Base-by-base conservation (phyloP, 139 green algal species). In the Closterium sp. region DNA sequence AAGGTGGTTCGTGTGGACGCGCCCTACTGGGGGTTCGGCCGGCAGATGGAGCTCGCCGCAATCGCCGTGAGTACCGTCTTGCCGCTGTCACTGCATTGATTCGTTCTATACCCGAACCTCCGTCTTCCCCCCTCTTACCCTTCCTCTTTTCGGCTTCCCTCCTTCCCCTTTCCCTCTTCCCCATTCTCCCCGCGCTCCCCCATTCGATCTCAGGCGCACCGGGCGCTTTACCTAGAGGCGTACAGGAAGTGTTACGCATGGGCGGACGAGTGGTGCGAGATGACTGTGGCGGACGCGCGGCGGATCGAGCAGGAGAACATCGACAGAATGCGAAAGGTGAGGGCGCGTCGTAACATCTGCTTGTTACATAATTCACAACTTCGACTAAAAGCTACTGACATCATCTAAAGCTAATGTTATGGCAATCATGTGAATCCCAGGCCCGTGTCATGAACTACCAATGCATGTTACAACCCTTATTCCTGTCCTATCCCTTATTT, bases 21-120 rank as follows among this genome's bases (percentile, higher is more conserved):
- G 1, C 92, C 92, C 24, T 94, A 94, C n/a, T 94, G 70, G 62
- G 92, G 92, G 90, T 93, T 94, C 13, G 89, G 92, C 79, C 6
- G 4, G n/a, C 31, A 34, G 9, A 27, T 93, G 24, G 91, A 93
- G 70, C 50, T 89, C 86, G 17, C 17, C 19, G 86, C 19, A 70
- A 21, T 34, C 86, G 86, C 86, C 19, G 31, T 38, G 19, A 89
- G 86, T 45, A 6, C 38, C 10, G 38, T 45, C 38, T 45, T 6
- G 38, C 10, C 38, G 4, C 38, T 6, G 38, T 45, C 4, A 6
- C 38, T 45, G 38, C 38, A 6, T 9, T 45, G 38, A 45, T 45
- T 45, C n/a, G n/a, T n/a, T n/a, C n/a, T n/a, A n/a, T n/a, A n/a
- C n/a, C n/a, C n/a, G n/a, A n/a, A n/a, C n/a, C n/a, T n/a, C n/a